A percentile compares a stretch with the other conserved stretches of the same genome.
Conservation (phyloP, 768 basidiomycete genomes). For the Candolleomyces aberdarensis region DNA sequence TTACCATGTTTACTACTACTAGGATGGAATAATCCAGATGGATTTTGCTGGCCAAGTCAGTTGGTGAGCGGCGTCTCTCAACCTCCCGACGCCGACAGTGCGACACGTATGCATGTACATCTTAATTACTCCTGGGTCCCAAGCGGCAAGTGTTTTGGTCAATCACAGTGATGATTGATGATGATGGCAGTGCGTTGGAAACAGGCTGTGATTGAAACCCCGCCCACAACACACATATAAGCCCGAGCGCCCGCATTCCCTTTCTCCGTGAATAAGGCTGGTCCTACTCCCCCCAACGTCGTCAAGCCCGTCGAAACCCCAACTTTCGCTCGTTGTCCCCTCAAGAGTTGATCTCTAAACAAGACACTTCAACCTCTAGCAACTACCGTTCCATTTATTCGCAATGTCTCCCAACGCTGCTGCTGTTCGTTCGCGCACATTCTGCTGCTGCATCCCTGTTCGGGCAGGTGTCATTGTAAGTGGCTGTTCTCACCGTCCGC, state of each 20-base stretch:
- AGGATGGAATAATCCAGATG: too few species aligned
- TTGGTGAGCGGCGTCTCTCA: too few species aligned
- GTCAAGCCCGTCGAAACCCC: constrained; percentile 5
- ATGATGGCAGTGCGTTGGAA: constrained; percentile 3
- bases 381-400: constrained; percentile 4
- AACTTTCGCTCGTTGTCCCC: constrained; percentile 5
- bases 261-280: constrained; percentile 34
- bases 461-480: constrained; percentile 46
- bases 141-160: not conserved
- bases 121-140: too few species aligned
- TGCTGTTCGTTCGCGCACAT: constrained; percentile 37
- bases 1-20: too few species aligned
- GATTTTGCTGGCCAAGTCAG: too few species aligned
- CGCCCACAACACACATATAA: constrained; percentile 29
- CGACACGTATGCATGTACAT: too few species aligned
- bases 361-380: constrained; percentile 13
- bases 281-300: constrained; percentile 36
- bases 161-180: not conserved
- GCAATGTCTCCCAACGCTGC: constrained; percentile 15
- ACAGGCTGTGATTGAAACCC: constrained; percentile 16
- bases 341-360: constrained; percentile 26
- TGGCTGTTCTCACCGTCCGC: not conserved
- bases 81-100: too few species aligned
- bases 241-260: constrained; percentile 6
- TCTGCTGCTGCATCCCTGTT: constrained; percentile 50